These are phyloP conservation scores for Metschnikowia chrysomelidarum DNA, from an alignment of 805 yeast genomes.

Conservation along the genomic window DNA sequence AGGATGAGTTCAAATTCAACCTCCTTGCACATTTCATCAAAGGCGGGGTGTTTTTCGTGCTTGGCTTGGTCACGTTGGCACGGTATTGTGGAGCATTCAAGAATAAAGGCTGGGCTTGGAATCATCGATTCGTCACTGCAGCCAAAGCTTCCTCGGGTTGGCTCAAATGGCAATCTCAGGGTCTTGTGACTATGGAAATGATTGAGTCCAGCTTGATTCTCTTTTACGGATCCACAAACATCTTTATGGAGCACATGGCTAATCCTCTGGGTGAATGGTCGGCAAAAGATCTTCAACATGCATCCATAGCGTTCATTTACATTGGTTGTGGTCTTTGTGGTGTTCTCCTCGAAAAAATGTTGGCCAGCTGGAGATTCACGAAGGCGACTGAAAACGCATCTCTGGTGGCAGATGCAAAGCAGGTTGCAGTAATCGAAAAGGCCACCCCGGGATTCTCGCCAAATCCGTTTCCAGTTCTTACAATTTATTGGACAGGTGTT, in stretches of 20 bases:
- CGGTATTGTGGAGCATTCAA: slow-evolving; percentile 83
- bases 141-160: slow-evolving; percentile 26
- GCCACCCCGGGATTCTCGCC: slow-evolving; percentile 77
- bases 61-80: slow-evolving; percentile 79
- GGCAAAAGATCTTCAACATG: slow-evolving; percentile 88
- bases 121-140: slow-evolving; percentile 33
- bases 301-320: slow-evolving; percentile 85
- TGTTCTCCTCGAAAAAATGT: slow-evolving; percentile 67
- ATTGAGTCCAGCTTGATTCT: slow-evolving; percentile 77
- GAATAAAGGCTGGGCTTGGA: slow-evolving; percentile 91
- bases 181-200: slow-evolving; percentile 77
- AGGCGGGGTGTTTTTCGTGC: slow-evolving; percentile 80
- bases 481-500: slow-evolving; percentile 94
- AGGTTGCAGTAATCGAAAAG: slow-evolving; percentile 19
- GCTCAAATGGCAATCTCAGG: slow-evolving; percentile 39
- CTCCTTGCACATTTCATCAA: slow-evolving; percentile 93
- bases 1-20: slow-evolving; percentile 67
- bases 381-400: slow-evolving; percentile 29
- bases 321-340: slow-evolving; percentile 95
- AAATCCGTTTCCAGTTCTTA: slow-evolving; percentile 91
- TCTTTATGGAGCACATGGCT: slow-evolving; percentile 82
- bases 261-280: slow-evolving; percentile 77
- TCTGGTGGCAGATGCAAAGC: slow-evolving; percentile 9
- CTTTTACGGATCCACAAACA: slow-evolving; percentile 85
- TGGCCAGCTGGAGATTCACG: slow-evolving; percentile 57